Evolutionary conservation across 768 basidiomycete species (phyloP).

Genomic region (Pulveroboletus frians): DNA sequence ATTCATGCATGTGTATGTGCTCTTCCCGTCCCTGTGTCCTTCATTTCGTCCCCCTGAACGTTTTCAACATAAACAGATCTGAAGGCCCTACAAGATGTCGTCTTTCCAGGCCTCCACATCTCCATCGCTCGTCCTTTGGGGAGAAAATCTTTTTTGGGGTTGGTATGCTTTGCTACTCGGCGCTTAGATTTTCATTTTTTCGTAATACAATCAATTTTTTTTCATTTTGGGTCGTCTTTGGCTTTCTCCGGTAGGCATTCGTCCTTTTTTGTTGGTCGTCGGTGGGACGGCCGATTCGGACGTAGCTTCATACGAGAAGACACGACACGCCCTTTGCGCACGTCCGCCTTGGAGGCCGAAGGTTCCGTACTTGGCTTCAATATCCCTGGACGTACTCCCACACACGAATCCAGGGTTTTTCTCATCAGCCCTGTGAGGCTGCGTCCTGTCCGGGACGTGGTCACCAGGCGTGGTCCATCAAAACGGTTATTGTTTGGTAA

Average conservation of each 20-base stretch:
- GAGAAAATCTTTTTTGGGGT: neutral
- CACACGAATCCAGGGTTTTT: slow-evolving; percentile 20
- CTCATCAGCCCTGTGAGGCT: slow-evolving; percentile 18
- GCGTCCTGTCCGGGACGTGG: slow-evolving; percentile 12
- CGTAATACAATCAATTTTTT: slow-evolving; percentile 3
- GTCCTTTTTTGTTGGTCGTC: slow-evolving; percentile 13
- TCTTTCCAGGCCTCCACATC: neutral
- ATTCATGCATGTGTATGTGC: neutral
- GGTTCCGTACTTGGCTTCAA: slow-evolving; percentile 9
- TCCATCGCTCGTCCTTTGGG: slow-evolving; percentile 1
- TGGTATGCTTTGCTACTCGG: neutral
- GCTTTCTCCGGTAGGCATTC: neutral
- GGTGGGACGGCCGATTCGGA: slow-evolving; percentile 6
- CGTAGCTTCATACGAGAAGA: slow-evolving; percentile 16
- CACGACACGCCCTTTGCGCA: slow-evolving; percentile 28
- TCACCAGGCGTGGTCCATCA: slow-evolving; percentile 7
- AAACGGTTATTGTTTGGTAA: slow-evolving; percentile 23
- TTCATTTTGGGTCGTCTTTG: slow-evolving; percentile 1
- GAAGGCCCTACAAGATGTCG: neutral
- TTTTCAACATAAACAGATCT: slow-evolving; percentile 7
- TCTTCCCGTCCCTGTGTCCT: slow-evolving; percentile 1
- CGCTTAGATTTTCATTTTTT: slow-evolving; percentile 4
- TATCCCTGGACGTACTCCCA: slow-evolving; percentile 12
- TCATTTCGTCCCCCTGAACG: slow-evolving; percentile 20
- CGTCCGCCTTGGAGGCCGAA: slow-evolving; percentile 16